Evolutionary conservation across 805 yeast genomes (phyloP).

Genomic region (Saturnispora sanitii): DNA sequence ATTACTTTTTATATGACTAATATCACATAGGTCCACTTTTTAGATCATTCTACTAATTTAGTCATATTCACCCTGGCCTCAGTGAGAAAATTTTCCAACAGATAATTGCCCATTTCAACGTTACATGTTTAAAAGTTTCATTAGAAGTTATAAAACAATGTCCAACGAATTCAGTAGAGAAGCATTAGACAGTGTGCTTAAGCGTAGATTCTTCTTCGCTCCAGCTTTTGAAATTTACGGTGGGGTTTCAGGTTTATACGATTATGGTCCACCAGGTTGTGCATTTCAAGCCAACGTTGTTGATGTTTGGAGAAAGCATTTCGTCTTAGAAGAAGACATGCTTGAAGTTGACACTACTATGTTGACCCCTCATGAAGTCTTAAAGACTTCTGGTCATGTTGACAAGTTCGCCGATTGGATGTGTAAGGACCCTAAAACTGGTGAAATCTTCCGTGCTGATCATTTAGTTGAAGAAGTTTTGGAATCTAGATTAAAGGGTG

Average conservation of each 20-base stretch:
- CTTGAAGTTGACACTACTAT: conserved; percentile 96
- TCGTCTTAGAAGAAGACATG: conserved; percentile 96
- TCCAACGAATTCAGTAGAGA: conserved; percentile 63
- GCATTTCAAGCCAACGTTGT: conserved; percentile 93
- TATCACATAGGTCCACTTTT: no score
- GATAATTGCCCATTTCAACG: background rate
- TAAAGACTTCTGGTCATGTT: conserved; percentile 98
- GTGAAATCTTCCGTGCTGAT: conserved; percentile 98
- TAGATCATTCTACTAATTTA: no score
- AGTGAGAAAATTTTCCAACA: background rate
- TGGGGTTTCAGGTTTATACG: conserved; percentile 96
- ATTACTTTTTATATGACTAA: no score
- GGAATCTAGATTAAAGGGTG: conserved; percentile 94
- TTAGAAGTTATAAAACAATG: conserved; percentile 6
- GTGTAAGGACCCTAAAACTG: conserved; percentile 92
- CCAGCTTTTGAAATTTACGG: conserved; percentile 97
- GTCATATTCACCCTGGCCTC: no score
- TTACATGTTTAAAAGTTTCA: conserved; percentile 2
- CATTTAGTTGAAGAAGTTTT: conserved; percentile 96
- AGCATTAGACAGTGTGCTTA: conserved; percentile 76
- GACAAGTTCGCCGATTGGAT: conserved; percentile 99
- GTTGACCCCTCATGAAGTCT: conserved; percentile 95
- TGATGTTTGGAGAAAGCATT: conserved; percentile 96
- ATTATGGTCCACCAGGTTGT: conserved; percentile 99
- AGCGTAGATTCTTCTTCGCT: conserved; percentile 93